Evolutionary conservation across 2,329 filamentous ascomycete genomes (phyloP), one percentile per base, ranked within the genome.

Genomic region (Sarocladium brachiariae): DNA sequence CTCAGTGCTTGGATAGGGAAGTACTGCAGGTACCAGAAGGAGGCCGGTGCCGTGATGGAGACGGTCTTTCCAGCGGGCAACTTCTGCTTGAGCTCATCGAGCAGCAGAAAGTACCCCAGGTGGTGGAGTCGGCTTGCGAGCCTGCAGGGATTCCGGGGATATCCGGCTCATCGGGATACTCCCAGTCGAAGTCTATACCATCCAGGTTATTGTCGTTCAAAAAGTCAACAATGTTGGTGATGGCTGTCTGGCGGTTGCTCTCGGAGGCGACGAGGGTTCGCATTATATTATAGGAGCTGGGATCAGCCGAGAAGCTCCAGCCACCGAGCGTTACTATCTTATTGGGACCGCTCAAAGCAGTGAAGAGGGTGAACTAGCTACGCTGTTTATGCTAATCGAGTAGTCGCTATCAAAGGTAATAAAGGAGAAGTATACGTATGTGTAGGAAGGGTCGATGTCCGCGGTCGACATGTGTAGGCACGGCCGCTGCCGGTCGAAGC

Each of bases 111-210:
- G 47, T 68, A 67, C 35, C 58, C 61, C 45, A 65, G 65, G 33
- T 67, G 67, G 18, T 39, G 19, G 50, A 61, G 10, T 68, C 63
- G 1, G 45, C 48, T 2, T 41, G n/a, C 1, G 52, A 21, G n/a
- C 8, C 63, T 30, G 63, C 13, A 59, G 61, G 37, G 56, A 62
- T 16, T 58, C 51, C 55, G 4, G n/a, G 4, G 16, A 65, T 58
- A 18, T 61, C 59, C 0, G 54, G 50, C 4, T 54, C 56, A 0
- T 62, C 65, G 1, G 67, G 67, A 50, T 75, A 74, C 50, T 74
- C 72, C 74, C 73, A 77, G 55, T 75, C 71, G 33, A 74, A 57
- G 41, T 74, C 71, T 10, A 74, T 58, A 0, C 73, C 72, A 45
- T 74, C 70, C 0, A 75, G 54, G 3, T 58, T 56, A 18, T 72